Evolutionary conservation across 129 eudicot species (phyloP), one percentile per base, ranked within the genome.

Genomic region (Cynara cardunculus): DNA sequence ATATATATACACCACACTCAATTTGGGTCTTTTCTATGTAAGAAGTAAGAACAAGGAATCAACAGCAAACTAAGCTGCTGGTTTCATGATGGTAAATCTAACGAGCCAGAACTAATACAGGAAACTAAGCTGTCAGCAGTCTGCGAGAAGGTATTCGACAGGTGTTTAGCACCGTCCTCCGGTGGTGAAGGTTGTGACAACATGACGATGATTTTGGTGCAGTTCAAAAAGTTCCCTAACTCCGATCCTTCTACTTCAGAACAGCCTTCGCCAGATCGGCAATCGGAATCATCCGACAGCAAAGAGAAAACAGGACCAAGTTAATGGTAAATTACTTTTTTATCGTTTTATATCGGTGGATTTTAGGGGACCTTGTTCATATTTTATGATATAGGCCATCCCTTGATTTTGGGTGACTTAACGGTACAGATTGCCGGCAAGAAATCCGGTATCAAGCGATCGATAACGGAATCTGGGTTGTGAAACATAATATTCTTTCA

Each of bases 131-230:
- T 94, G 16, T 91, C 98, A 2, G 82, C 70, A 14, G 85, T 94
- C 27, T 89, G 97, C 27, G 93, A 86, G 88, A 88, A 77, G 73
- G 88, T 85, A 21, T 79, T 94, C 31, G 97, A 94, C 81, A 73
- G 78, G 80, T 91, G 97, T 67, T 70, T 94, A 87, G 97, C 98
- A 19, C 98, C 98, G 19, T 27, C 94, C 28, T 82, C 90, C 8
- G 93, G 92, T 4, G 93, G 92, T 65, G 92, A 87, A 77, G 98
- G 98, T 37, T 94, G 97, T 25, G 98, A 94, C 85, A 91, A 94
- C 87, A 91, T 94, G 98, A 94, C 98, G 44, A 94, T 94, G 97
- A 89, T 94, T 76, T 65, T 94, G 75, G 89, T 91, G 68, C 97
- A 91, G 80, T 90, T 94, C 66, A 94, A 91, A 78, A 87, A 81